These are phyloP conservation scores for Diaporthe humulicola DNA, from an alignment of 2,329 filamentous ascomycete genomes.

Conservation along the genomic window DNA sequence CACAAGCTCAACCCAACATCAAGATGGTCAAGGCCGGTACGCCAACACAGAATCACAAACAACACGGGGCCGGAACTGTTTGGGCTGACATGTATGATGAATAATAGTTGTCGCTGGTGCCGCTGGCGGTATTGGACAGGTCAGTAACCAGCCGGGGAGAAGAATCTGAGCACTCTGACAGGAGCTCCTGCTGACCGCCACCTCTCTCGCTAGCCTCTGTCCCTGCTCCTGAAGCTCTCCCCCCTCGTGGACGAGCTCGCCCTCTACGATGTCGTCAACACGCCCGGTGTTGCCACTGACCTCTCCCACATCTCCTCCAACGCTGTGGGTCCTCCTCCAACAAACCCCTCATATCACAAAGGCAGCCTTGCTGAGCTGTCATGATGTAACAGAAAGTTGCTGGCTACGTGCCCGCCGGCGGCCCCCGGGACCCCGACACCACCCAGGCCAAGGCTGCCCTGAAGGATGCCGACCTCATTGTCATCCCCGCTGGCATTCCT, in stretches of 20 bases:
- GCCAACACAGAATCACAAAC: constrained; percentile 33
- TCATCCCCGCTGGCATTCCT: constrained; percentile 98
- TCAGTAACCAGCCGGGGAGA: constrained; percentile 56
- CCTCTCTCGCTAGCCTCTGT: constrained; percentile 80
- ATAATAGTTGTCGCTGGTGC: constrained; percentile 86
- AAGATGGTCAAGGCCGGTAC: constrained; percentile 57
- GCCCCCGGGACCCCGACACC: constrained; percentile 68
- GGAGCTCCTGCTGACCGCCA: constrained; percentile 42
- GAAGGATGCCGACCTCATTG: constrained; percentile 93
- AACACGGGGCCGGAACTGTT: constrained; percentile 38
- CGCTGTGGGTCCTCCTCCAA: constrained; percentile 68
- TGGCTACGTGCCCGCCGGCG: constrained; percentile 88
- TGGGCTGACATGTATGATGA: constrained; percentile 32
- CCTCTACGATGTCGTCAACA: constrained; percentile 99
- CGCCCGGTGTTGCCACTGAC: constrained; percentile 94
- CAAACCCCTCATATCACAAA: neutral
- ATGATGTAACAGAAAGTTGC: constrained; percentile 75
- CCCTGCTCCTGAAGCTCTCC: constrained; percentile 92
- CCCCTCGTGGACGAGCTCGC: constrained; percentile 91
- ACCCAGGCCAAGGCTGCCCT: constrained; percentile 76
- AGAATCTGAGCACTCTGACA: constrained; percentile 13
- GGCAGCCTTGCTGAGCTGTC: constrained; percentile 32
- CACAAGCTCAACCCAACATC: constrained; percentile 39
- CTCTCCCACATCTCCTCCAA: constrained; percentile 96
- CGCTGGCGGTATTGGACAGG: constrained; percentile 98